Evolutionary conservation across 495 filamentous ascomycete genomes (phyloP).

Genomic region (Lophiostoma macrostomum): DNA sequence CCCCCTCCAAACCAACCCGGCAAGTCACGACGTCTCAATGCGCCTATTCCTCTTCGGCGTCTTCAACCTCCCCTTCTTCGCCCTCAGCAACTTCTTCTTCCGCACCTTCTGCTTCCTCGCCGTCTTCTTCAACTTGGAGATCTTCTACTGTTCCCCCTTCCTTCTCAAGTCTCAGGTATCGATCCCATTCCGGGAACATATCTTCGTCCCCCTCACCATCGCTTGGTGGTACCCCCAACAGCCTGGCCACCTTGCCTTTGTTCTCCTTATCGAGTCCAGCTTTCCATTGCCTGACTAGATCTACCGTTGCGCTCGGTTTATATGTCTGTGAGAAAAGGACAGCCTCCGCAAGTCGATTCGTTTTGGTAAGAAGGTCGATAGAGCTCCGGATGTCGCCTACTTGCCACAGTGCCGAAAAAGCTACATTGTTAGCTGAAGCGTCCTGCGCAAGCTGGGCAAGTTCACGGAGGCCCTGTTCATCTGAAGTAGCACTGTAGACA

Average conservation of each 20-base stretch:
- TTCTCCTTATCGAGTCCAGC: conserved; percentile 69
- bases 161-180: conserved; percentile 77
- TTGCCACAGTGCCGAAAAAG: conserved; percentile 87
- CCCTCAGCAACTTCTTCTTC: conserved; percentile 21
- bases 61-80: conserved; percentile 27
- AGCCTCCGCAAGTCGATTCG: conserved; percentile 75
- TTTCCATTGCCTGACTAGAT: conserved; percentile 77
- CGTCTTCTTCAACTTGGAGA: conserved; percentile 32
- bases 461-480: conserved; percentile 66
- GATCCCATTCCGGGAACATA: conserved; percentile 93
- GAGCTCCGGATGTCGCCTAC: conserved; percentile 78
- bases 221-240: conserved; percentile 74
- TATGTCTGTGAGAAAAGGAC: conserved; percentile 93
- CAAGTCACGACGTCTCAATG: conserved; percentile 5
- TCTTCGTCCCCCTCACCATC: conserved; percentile 72
- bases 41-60: conserved; percentile 25
- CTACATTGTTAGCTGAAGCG: conserved; percentile 81
- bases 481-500: conserved; percentile 75
- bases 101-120: conserved; percentile 19
- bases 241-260: conserved; percentile 76
- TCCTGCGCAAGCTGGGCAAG: conserved; percentile 71
- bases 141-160: conserved; percentile 49
- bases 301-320: conserved; percentile 71
- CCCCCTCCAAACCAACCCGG: background rate
- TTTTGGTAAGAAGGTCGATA: conserved; percentile 73